Evolutionary conservation across 345 rosid species (phyloP).

Genomic region (Dipteronia sinensis): DNA sequence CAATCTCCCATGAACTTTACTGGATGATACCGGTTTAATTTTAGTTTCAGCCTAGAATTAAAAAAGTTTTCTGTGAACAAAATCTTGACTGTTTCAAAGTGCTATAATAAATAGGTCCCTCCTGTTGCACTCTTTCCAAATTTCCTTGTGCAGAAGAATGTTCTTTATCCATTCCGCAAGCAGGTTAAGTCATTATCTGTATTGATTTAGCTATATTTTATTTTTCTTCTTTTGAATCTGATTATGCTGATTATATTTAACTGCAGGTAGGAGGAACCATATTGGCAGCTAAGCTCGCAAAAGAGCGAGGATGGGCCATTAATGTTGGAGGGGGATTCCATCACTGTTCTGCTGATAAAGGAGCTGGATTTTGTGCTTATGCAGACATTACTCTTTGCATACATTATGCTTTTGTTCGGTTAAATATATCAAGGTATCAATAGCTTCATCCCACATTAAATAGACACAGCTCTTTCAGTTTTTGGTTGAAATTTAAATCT

Average conservation of each 20-base stretch:
- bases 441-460: constrained; percentile 3
- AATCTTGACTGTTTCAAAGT: constrained; percentile 22
- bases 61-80: not conserved
- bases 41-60: not conserved
- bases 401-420: constrained; percentile 68
- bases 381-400: constrained; percentile 93
- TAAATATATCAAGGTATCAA: constrained; percentile 70
- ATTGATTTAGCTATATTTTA: not conserved
- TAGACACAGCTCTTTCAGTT: constrained; percentile 13
- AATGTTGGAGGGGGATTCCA: constrained; percentile 98
- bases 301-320: constrained; percentile 91
- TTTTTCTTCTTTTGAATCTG: constrained; percentile 8
- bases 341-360: constrained; percentile 79
- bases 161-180: constrained; percentile 77
- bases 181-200: constrained; percentile 48
- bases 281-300: constrained; percentile 86
- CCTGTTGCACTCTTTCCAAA: constrained; percentile 85
- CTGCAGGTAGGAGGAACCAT: constrained; percentile 91
- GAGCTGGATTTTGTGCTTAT: constrained; percentile 93
- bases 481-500: constrained; percentile 11
- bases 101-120: constrained; percentile 57
- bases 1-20: not conserved
- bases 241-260: constrained; percentile 15
- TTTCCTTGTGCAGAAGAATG: constrained; percentile 72
- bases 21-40: not conserved